Evolutionary conservation across 2,329 filamentous ascomycete genomes (phyloP).

Genomic region (Botryosphaeria dothidea): DNA sequence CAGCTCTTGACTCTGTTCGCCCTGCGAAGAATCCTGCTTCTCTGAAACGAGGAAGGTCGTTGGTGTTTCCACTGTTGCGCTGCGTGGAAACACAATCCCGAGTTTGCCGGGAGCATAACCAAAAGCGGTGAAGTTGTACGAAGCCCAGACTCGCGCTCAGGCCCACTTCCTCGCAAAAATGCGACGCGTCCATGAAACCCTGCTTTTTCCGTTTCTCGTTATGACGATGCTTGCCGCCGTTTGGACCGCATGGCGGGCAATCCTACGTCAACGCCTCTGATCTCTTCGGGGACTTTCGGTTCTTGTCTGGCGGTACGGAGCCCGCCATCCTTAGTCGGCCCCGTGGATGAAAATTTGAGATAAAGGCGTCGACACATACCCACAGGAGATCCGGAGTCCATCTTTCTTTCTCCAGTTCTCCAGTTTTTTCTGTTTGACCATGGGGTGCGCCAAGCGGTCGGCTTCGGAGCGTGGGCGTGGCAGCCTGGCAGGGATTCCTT

Average conservation of each 20-base stretch:
- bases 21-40: not conserved
- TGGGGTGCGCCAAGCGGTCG: slow-evolving; percentile 1
- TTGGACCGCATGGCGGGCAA: not conserved
- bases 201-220: not conserved
- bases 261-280: not conserved
- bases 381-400: slow-evolving; percentile 1
- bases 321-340: not conserved
- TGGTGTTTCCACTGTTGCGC: slow-evolving; percentile 9
- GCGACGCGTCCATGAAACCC: slow-evolving; percentile 7
- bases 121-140: slow-evolving; percentile 11
- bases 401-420: slow-evolving; percentile 1
- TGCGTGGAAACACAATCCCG: slow-evolving; percentile 11
- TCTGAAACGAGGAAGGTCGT: not conserved
- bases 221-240: not conserved
- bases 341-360: not conserved
- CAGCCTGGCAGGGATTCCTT: slow-evolving; percentile 8
- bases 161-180: not conserved
- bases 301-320: not conserved
- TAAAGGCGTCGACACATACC: not conserved
- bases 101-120: slow-evolving; percentile 4
- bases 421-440: slow-evolving; percentile 14
- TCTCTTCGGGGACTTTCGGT: not conserved
- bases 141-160: slow-evolving; percentile 8
- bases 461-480: not conserved
- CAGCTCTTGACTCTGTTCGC: not conserved